phyloP scores from a whole-genome alignment of 306 rosid genomes.

The Corylus heterophylla region DNA sequence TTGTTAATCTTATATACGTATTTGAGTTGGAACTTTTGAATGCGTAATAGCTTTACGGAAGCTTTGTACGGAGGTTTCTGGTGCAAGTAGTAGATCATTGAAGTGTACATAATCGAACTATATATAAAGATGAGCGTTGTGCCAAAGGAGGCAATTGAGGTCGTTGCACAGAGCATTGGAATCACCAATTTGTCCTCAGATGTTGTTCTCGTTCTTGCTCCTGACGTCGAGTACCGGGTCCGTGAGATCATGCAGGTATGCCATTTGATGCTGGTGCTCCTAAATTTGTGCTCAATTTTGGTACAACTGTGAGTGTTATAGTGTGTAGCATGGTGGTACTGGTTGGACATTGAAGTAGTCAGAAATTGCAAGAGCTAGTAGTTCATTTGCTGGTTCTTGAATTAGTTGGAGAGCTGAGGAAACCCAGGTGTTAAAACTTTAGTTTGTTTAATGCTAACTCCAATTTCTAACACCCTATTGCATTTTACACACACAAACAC shows the following conservation, averaged over 20 bases:
- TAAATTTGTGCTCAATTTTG: background rate
- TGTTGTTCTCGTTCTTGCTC: constrained; percentile 76
- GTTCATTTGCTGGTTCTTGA: background rate
- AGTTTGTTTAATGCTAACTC: background rate
- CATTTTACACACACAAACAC: background rate
- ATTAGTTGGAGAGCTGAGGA: background rate
- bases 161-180: constrained; percentile 86
- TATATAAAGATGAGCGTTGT: constrained; percentile 54
- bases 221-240: constrained; percentile 88
- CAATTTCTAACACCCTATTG: constrained; percentile 6
- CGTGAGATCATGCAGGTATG: constrained; percentile 95
- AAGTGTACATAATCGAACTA: background rate
- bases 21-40: background rate
- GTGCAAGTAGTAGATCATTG: background rate
- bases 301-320: background rate
- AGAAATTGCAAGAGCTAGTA: constrained; percentile 1
- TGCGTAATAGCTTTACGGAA: background rate
- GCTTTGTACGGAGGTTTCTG: background rate
- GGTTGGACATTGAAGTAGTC: background rate
- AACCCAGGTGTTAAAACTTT: constrained; percentile 3
- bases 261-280: background rate
- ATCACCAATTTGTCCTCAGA: constrained; percentile 75
- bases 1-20: too few species aligned
- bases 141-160: constrained; percentile 89
- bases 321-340: background rate